Evolutionary conservation across 495 filamentous ascomycete species (phyloP).

Genomic region (Eremomyces bilateralis): DNA sequence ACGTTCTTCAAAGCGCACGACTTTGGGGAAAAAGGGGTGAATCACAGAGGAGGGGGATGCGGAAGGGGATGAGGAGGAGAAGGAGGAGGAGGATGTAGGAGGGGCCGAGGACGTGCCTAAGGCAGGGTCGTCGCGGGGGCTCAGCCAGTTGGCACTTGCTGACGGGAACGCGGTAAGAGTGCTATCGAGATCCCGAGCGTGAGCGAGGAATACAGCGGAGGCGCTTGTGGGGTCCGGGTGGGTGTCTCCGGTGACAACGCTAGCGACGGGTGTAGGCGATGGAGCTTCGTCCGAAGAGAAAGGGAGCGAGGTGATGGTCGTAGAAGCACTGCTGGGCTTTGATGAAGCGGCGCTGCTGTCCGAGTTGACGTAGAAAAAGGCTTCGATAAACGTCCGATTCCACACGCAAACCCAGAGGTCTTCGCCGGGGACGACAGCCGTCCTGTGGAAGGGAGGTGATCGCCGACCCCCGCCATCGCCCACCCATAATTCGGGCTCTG

Average conservation of each 20-base stretch:
- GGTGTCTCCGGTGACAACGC: conserved; percentile 25
- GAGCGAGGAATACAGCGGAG: conserved; percentile 3
- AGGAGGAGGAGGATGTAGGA: too few species aligned
- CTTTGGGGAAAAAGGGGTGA: conserved; percentile 34
- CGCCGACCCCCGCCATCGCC: conserved; percentile 2
- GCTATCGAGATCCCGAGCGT: background rate
- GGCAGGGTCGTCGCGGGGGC: too few species aligned
- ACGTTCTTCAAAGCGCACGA: conserved; percentile 64
- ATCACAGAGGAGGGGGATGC: too few species aligned
- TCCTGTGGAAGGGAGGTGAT: background rate
- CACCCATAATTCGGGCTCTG: background rate
- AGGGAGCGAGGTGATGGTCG: background rate
- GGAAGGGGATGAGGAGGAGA: too few species aligned
- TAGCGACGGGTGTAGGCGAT: background rate
- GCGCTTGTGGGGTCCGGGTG: conserved; percentile 39
- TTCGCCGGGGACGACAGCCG: conserved; percentile 30
- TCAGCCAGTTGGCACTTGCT: conserved; percentile 1
- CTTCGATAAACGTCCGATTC: conserved; percentile 61
- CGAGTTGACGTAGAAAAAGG: conserved; percentile 48
- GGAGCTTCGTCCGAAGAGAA: too few species aligned
- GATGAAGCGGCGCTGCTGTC: conserved; percentile 8
- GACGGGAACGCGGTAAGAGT: conserved; percentile 5
- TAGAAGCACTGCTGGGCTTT: background rate
- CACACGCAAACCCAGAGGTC: conserved; percentile 76
- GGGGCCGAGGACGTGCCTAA: too few species aligned